Percentiles rank a stretch among this genome's conserved stretches.
Conservation (phyloP, 768 basidiomycete genomes). For the Pholiota conissans region DNA sequence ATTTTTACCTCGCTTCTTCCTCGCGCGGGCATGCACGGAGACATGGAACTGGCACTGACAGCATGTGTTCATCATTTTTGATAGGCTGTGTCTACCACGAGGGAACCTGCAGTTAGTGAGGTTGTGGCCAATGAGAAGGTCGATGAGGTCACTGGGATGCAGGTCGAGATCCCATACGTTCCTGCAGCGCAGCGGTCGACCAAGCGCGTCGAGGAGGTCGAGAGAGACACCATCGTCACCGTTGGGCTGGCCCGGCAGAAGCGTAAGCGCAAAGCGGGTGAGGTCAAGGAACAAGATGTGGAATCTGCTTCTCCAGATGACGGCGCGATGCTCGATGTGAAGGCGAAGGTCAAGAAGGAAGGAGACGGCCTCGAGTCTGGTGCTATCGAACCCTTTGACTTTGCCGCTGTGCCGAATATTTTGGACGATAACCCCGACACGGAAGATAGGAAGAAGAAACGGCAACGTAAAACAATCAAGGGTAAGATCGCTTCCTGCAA, state of each 20-base stretch:
- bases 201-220: constrained; percentile 38
- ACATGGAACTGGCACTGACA: not conserved
- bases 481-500: constrained; percentile 18
- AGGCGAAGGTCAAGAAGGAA: constrained; percentile 8
- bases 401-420: constrained; percentile 65
- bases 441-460: constrained; percentile 51
- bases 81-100: constrained; percentile 8
- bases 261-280: constrained; percentile 52
- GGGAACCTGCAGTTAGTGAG: constrained; percentile 11
- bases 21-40: not conserved
- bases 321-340: constrained; percentile 10
- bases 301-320: constrained; percentile 21
- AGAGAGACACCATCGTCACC: constrained; percentile 70
- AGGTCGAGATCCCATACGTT: constrained; percentile 77
- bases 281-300: not conserved
- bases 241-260: constrained; percentile 66
- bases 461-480: constrained; percentile 36
- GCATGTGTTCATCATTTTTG: not conserved
- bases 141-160: constrained; percentile 36
- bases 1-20: not conserved
- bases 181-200: constrained; percentile 59
- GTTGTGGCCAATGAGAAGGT: constrained; percentile 12
- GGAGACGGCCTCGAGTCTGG: constrained; percentile 22
- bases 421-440: constrained; percentile 56
- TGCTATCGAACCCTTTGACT: constrained; percentile 62